These are phyloP conservation scores for Platismatia glauca DNA, from an alignment of 495 filamentous ascomycete genomes.

Conservation along the genomic window DNA sequence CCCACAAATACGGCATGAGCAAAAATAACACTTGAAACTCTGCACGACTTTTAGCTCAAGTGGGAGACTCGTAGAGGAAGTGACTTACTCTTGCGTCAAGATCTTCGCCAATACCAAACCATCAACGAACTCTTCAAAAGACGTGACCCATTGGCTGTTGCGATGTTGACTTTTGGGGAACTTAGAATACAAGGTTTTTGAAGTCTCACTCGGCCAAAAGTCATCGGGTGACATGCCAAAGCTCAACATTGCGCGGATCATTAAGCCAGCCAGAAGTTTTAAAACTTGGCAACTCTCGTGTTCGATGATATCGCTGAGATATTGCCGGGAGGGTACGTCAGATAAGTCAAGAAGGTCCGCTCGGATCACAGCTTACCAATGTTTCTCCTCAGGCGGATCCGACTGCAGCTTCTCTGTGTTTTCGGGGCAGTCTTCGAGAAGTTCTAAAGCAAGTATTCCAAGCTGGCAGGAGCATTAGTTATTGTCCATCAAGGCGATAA, in stretches of 20 bases:
- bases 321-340: neutral
- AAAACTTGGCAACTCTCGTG: constrained; percentile 12
- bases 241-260: constrained; percentile 15
- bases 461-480: constrained; percentile 8
- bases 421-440: constrained; percentile 15
- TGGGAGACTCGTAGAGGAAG: neutral
- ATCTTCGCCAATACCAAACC: constrained; percentile 1
- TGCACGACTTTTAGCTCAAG: constrained; percentile 1
- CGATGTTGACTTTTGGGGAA: constrained; percentile 14
- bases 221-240: constrained; percentile 3
- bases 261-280: constrained; percentile 15
- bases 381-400: neutral
- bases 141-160: constrained; percentile 17
- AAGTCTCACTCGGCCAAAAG: constrained; percentile 6
- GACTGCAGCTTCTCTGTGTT: constrained; percentile 8
- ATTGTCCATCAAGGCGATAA: neutral
- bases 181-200: neutral
- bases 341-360: neutral
- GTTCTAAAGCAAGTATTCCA: constrained; percentile 20
- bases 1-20: constrained; percentile 14
- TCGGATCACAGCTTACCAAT: neutral
- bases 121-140: constrained; percentile 19
- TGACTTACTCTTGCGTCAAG: constrained; percentile 10
- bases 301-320: constrained; percentile 9
- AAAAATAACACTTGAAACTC: constrained; percentile 13